Conservation (phyloP, 305 asterid genomes). For the Solanum hybrid region DNA sequence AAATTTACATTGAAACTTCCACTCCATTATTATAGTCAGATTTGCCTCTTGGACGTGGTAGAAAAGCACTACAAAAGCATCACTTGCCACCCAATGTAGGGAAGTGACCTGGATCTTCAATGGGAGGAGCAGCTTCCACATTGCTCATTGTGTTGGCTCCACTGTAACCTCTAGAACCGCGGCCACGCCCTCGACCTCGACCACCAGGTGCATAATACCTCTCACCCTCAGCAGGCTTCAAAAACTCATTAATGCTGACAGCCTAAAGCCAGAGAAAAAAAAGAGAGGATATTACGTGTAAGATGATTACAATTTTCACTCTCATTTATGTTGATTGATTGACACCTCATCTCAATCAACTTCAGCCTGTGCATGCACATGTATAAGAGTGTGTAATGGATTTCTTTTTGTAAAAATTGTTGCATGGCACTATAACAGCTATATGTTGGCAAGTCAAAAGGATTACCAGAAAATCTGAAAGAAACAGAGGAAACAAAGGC, state of each 20-base stretch:
- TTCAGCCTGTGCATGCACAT: not conserved
- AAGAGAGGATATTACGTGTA: not conserved
- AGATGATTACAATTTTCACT: not conserved
- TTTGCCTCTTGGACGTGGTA: not conserved
- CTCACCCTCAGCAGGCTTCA: slow-evolving; percentile 82
- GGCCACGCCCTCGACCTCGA: slow-evolving; percentile 75
- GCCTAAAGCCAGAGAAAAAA: slow-evolving; percentile 31
- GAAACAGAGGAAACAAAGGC: not conserved
- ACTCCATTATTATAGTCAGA: slow-evolving; percentile 16
- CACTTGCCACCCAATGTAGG: slow-evolving; percentile 61
- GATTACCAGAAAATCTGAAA: not conserved
- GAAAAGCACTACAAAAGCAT: slow-evolving; percentile 8
- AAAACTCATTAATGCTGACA: slow-evolving; percentile 78
- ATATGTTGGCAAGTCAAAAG: not conserved
- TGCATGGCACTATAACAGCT: not conserved
- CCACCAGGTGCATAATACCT: slow-evolving; percentile 41
- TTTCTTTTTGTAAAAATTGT: not conserved
- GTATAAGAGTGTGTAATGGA: not conserved
- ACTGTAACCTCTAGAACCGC: slow-evolving; percentile 23
- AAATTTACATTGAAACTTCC: slow-evolving; percentile 35
- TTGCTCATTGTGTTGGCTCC: slow-evolving; percentile 29
- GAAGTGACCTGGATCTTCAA: slow-evolving; percentile 58
- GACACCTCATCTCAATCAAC: not conserved
- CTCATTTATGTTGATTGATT: not conserved
- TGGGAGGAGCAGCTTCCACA: slow-evolving; percentile 33